phyloP scores from a whole-genome alignment of 352 stramenopile species.

The Phytophthora brassicae region DNA sequence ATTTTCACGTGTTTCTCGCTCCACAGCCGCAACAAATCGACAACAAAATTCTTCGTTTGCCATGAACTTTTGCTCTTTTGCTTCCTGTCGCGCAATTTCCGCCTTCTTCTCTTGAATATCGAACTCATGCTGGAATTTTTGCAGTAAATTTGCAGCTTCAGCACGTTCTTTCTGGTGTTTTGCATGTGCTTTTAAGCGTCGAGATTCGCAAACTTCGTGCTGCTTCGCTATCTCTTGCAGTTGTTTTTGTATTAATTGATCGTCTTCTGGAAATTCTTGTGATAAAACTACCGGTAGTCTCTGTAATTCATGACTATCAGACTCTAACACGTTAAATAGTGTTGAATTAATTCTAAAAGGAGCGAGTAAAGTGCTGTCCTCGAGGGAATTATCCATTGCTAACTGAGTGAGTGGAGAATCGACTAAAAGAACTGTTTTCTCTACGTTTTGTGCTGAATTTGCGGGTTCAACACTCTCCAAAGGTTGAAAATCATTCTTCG shows the following conservation, averaged over 20 bases:
- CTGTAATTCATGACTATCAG: not conserved
- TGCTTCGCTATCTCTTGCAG: constrained; percentile 19
- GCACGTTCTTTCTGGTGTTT: constrained; percentile 15
- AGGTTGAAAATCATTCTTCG: not conserved
- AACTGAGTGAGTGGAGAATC: too few relatives aligned
- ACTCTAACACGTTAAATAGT: not conserved
- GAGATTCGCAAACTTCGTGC: constrained; percentile 19
- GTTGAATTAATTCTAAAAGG: not conserved
- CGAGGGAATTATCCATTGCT: too few relatives aligned
- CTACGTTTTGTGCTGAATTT: not conserved
- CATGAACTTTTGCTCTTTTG: constrained; percentile 20
- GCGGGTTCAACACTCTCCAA: not conserved
- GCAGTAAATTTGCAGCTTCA: constrained; percentile 14
- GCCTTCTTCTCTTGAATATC: constrained; percentile 16
- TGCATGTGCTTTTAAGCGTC: constrained; percentile 17
- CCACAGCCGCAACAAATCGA: constrained; percentile 6
- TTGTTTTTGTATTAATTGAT: constrained; percentile 2
- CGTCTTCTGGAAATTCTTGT: not conserved
- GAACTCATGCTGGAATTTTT: constrained; percentile 24
- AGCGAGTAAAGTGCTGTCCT: not conserved
- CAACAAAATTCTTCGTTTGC: constrained; percentile 10
- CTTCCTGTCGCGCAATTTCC: constrained; percentile 14
- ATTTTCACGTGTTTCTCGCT: constrained; percentile 16
- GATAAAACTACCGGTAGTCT: too few relatives aligned
- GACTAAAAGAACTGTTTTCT: too few relatives aligned